These are phyloP conservation scores for Fusarium sp. DNA, from an alignment of 2,329 filamentous ascomycete species.

Conservation along the genomic window DNA sequence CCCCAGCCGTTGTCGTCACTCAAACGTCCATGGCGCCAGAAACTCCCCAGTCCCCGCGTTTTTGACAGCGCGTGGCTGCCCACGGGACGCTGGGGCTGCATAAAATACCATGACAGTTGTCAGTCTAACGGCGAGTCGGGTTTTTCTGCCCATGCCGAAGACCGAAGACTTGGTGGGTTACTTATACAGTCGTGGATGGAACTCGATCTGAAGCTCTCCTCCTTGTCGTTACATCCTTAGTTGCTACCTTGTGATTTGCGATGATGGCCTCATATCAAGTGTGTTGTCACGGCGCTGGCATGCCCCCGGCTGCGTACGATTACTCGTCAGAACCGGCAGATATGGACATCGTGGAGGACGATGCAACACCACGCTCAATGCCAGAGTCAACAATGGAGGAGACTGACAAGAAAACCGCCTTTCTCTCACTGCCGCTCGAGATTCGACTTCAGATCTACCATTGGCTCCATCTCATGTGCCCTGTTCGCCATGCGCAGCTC, in stretches of 20 bases:
- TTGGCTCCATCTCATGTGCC: constrained; percentile 54
- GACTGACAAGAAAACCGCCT: constrained; percentile 5
- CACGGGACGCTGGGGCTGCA: constrained; percentile 15
- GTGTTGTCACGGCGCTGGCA: constrained; percentile 25
- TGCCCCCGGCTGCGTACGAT: constrained; percentile 8
- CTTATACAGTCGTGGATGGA: constrained; percentile 20
- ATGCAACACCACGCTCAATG: constrained; percentile 13
- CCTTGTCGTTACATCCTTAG: not conserved
- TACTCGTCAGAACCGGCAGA: not conserved
- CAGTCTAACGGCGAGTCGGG: not conserved
- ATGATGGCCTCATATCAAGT: constrained; percentile 33
- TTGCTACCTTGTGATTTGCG: not conserved
- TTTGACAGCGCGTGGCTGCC: constrained; percentile 30
- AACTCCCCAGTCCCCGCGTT: constrained; percentile 33
- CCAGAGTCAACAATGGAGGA: constrained; percentile 11
- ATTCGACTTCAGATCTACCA: constrained; percentile 60
- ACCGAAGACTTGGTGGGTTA: constrained; percentile 5
- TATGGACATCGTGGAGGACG: constrained; percentile 17
- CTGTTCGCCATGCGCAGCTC: constrained; percentile 53
- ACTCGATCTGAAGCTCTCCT: not conserved
- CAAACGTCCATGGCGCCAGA: constrained; percentile 21
- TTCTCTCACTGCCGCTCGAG: constrained; percentile 56
- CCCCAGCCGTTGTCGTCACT: constrained; percentile 37
- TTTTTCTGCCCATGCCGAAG: constrained; percentile 18
- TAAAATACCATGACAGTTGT: constrained; percentile 17